These are phyloP conservation scores for Paramecium pentaurelia DNA, from an alignment of 73 alveolate species.

Conservation along the genomic window DNA sequence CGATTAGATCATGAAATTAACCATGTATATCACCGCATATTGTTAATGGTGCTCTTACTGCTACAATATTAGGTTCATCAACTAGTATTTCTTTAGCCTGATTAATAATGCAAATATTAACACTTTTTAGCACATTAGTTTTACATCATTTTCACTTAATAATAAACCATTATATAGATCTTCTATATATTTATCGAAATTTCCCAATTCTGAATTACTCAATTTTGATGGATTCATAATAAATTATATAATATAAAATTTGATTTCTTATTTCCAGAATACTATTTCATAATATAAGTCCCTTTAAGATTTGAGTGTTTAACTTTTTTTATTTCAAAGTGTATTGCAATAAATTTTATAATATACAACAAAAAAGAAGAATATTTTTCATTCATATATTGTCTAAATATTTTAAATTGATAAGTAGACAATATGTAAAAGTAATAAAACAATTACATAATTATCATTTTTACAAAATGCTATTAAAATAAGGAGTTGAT, in stretches of 20 bases:
- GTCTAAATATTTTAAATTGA: too few species aligned
- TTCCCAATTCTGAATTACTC: slow-evolving; percentile 38
- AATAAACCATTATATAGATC: slow-evolving; percentile 66
- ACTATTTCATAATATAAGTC: neutral
- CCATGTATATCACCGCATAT: slow-evolving; percentile 98
- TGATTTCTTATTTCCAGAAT: neutral
- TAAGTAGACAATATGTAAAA: neutral
- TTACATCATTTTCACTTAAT: slow-evolving; percentile 86
- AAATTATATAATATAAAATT: neutral
- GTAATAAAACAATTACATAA: neutral
- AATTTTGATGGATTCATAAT: slow-evolving; percentile 31
- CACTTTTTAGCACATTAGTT: slow-evolving; percentile 81
- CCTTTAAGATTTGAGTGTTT: neutral
- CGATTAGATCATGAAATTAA: slow-evolving; percentile 92
- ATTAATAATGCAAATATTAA: neutral
- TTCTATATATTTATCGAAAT: slow-evolving; percentile 59
- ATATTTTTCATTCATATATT: neutral
- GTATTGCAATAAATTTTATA: neutral
- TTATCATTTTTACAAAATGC: too few species aligned
- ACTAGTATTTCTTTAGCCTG: slow-evolving; percentile 87
- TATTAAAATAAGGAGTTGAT: neutral
- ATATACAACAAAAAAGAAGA: too few species aligned
- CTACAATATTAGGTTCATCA: slow-evolving; percentile 70
- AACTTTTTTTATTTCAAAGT: neutral
- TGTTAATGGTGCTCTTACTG: slow-evolving; percentile 86